Evolutionary conservation across 306 rosid species (phyloP).

Genomic region (Glycine latifolia): DNA sequence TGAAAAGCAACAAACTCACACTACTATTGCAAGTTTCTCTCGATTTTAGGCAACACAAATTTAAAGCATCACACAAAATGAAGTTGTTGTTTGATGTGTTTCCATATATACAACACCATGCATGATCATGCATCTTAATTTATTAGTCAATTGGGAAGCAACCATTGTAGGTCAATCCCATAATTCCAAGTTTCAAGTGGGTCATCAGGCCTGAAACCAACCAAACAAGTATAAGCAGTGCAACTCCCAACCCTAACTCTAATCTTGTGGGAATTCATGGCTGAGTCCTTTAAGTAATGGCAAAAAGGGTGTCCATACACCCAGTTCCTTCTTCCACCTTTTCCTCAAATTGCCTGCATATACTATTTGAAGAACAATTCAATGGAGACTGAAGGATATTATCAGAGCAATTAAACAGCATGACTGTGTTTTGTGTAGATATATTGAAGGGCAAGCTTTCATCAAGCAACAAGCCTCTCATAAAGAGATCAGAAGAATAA

Average conservation of each 20-base stretch:
- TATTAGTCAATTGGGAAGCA: constrained; percentile 52
- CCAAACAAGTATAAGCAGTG: constrained; percentile 80
- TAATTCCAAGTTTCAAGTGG: constrained; percentile 73
- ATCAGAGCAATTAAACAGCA: constrained; percentile 70
- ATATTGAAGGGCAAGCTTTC: constrained; percentile 74
- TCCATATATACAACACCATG: no score
- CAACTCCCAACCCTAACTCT: constrained; percentile 74
- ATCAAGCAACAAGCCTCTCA: constrained; percentile 66
- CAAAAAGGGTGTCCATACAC: constrained; percentile 72
- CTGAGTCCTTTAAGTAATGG: constrained; percentile 78
- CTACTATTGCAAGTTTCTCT: background rate
- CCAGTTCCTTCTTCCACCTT: constrained; percentile 58
- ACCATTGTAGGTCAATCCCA: constrained; percentile 90
- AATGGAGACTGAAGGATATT: constrained; percentile 71
- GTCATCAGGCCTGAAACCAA: constrained; percentile 56
- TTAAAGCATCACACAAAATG: background rate
- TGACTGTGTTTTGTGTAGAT: constrained; percentile 75
- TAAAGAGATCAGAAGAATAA: constrained; percentile 66
- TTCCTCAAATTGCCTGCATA: constrained; percentile 73
- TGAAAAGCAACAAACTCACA: constrained; percentile 23
- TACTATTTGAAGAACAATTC: constrained; percentile 72
- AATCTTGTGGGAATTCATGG: constrained; percentile 79
- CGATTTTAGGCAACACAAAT: background rate
- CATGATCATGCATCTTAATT: background rate
- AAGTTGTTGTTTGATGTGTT: no score